Conservation (phyloP, 208 protist genomes). For the Leishmania amazonensis region DNA sequence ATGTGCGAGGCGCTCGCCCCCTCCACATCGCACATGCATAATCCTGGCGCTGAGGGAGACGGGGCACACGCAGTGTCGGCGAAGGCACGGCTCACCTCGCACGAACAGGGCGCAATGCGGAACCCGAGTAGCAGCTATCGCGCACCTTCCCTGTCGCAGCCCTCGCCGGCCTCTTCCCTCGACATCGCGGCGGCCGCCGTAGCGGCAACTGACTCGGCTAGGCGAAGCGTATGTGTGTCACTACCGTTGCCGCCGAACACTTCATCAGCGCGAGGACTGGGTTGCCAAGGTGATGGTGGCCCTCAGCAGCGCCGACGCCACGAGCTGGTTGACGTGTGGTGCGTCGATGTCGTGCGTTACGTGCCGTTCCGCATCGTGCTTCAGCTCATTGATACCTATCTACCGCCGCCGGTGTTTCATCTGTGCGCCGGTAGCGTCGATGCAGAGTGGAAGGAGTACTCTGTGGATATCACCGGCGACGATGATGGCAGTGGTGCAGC, state of each 20-base stretch:
- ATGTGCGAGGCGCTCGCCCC: constrained; percentile 12
- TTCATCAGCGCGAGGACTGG: neutral
- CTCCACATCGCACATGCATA: neutral
- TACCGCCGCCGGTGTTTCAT: constrained; percentile 42
- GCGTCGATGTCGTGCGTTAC: constrained; percentile 27
- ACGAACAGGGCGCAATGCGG: neutral
- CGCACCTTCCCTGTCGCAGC: neutral
- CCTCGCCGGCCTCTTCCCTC: neutral
- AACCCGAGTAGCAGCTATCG: neutral
- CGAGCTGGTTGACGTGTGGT: constrained; percentile 24
- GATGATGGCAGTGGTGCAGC: neutral
- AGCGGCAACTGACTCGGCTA: neutral
- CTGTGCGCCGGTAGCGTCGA: constrained; percentile 12
- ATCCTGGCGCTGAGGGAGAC: neutral
- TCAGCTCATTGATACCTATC: constrained; percentile 60
- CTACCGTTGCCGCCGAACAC: neutral
- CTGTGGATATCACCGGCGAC: constrained; percentile 2
- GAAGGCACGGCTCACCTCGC: neutral
- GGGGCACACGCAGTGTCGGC: neutral
- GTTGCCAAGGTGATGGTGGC: neutral
- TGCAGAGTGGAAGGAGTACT: neutral
- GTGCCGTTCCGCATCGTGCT: constrained; percentile 46
- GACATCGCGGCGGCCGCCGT: neutral
- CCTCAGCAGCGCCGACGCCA: constrained; percentile 3
- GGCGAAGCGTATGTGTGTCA: neutral